Evolutionary conservation across 805 yeast species (phyloP), one percentile per base, ranked within the genome.

Genomic region (Suhomyces xylopsoci): DNA sequence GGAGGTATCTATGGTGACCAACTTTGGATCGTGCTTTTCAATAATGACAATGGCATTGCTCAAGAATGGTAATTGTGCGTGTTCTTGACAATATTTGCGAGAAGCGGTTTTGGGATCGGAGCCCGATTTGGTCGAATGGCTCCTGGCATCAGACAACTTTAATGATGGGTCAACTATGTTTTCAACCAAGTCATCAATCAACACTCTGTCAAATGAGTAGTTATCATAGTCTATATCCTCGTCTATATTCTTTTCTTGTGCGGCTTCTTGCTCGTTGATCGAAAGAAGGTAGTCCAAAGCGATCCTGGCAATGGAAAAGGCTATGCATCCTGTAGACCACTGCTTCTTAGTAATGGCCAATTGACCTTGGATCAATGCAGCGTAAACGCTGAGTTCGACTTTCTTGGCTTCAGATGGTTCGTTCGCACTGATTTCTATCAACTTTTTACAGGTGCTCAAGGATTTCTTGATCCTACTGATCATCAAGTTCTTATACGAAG

Each of bases 381-480:
- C 66, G 53, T 67, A 73, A 20, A 71, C 62, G 59, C 63, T 72
- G 12, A 65, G 45, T 59, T 75, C 78, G 49, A 74, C 52, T 25
- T 53, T 54, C 32, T 57, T 63, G 28, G 57, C 43, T 3, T 58
- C 59, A 10, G 53, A 46, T 3, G 59, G 15, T 56, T 81, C 86
- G 45, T 71, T 66, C 1, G 58, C 56, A 4, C 76, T 68, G 7
- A 82, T 60, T 0, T 63, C 64, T 25, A 80, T 62, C 30, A 89
- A 67, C 28, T 74, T 73, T 41, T 70, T 65, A 19, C 79, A 68
- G 49, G 74, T 74, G 46, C 68, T 67, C 26, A 78, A 66, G 1
- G 93, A 83, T 66, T 81, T 85, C 63, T 85, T 89, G 55, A 87
- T 79, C 66, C 88, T 88, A 25, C 91, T 80, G 9, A 77, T 63